Conservation (phyloP, 345 rosid species). For the Sisymbrium altissimum region DNA sequence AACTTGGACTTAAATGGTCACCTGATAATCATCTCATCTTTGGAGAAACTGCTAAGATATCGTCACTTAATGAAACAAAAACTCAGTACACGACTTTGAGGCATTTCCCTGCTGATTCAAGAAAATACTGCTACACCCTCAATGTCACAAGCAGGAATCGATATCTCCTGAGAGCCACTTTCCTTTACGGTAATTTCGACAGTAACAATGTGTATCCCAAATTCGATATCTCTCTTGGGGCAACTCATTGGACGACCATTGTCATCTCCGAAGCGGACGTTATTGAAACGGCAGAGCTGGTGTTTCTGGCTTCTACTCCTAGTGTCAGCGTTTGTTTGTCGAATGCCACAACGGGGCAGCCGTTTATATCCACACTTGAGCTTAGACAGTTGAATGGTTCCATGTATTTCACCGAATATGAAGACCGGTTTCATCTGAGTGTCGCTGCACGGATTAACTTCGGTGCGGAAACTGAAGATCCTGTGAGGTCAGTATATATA, state of each 20-base stretch:
- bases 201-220: conserved; percentile 84
- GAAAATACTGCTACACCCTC: conserved; percentile 87
- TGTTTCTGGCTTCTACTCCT: conserved; percentile 77
- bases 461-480: conserved; percentile 79
- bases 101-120: conserved; percentile 88
- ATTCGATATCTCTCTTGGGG: conserved; percentile 85
- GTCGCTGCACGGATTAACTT: conserved; percentile 92
- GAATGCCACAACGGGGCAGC: conserved; percentile 94
- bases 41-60: conserved; percentile 64
- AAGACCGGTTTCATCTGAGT: conserved; percentile 66
- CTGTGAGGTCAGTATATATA: conserved; percentile 57
- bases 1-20: conserved; percentile 77
- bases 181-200: conserved; percentile 91
- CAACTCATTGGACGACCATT: conserved; percentile 91
- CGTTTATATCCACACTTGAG: conserved; percentile 97
- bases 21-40: conserved; percentile 58
- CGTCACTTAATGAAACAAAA: conserved; percentile 60
- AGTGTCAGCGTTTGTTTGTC: conserved; percentile 81
- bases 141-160: conserved; percentile 68
- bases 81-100: conserved; percentile 73
- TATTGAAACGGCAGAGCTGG: conserved; percentile 67
- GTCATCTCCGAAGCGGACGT: conserved; percentile 71
- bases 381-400: conserved; percentile 94
- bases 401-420: conserved; percentile 57
- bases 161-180: conserved; percentile 90